Evolutionary conservation across 2,329 filamentous ascomycete genomes (phyloP).

Genomic region (Trichoderma sp.): DNA sequence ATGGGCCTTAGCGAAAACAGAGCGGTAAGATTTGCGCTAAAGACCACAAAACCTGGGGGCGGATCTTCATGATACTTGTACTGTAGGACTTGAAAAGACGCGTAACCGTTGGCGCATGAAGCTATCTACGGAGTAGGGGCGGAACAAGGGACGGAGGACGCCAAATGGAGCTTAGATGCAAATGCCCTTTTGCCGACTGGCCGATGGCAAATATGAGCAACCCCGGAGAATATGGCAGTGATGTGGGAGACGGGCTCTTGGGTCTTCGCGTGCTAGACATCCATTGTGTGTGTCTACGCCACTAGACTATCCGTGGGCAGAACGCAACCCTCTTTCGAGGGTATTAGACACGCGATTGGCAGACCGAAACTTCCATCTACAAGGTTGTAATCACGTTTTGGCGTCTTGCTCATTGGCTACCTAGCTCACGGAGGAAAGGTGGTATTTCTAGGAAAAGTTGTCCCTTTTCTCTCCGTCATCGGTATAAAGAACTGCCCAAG

Average conservation of each 20-base stretch:
- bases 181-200: constrained; percentile 2
- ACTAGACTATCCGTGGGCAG: neutral
- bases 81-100: neutral
- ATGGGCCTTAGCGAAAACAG: neutral
- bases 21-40: neutral
- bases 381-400: neutral
- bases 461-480: neutral
- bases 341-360: neutral
- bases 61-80: neutral
- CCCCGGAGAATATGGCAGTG: neutral
- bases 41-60: constrained; percentile 6
- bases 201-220: neutral
- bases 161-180: constrained; percentile 5
- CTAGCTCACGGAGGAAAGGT: neutral
- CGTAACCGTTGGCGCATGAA: constrained; percentile 3
- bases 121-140: neutral
- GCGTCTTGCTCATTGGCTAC: neutral
- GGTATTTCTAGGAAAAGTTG: neutral
- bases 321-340: neutral
- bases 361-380: neutral
- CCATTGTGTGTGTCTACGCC: constrained; percentile 6
- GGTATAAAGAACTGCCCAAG: neutral
- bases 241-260: neutral
- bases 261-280: neutral
- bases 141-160: neutral